Evolutionary conservation across 768 basidiomycete species (phyloP).

Genomic region (Kwoniella heveanensis): DNA sequence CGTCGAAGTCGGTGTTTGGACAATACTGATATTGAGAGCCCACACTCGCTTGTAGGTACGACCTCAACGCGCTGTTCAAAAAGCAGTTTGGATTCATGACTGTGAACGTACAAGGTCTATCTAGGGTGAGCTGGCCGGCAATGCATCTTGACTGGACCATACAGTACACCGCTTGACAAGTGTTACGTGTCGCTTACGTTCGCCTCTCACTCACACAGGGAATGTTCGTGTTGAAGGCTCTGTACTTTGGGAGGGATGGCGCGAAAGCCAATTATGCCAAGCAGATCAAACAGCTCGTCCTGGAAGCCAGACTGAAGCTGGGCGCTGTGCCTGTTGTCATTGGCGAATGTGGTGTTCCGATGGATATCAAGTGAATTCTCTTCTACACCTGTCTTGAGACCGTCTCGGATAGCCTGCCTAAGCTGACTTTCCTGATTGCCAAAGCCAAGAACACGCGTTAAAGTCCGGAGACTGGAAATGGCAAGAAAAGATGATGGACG

Average conservation of each 20-base stretch:
- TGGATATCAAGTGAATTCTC: constrained; percentile 86
- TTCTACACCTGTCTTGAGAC: neutral
- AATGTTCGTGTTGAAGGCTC: constrained; percentile 74
- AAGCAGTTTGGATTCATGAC: constrained; percentile 83
- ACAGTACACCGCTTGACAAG: no score
- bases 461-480: constrained; percentile 70
- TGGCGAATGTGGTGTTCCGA: constrained; percentile 92
- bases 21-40: no score
- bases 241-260: constrained; percentile 85
- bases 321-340: constrained; percentile 83
- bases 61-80: constrained; percentile 80
- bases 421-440: constrained; percentile 6
- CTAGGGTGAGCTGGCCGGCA: constrained; percentile 71
- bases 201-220: no score
- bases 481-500: constrained; percentile 94
- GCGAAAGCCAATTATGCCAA: constrained; percentile 77
- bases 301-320: constrained; percentile 67
- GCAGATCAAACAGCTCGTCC: constrained; percentile 78
- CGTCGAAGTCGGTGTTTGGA: no score
- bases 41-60: constrained; percentile 67
- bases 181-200: no score
- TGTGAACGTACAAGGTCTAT: constrained; percentile 89
- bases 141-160: no score
- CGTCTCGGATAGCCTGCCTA: neutral
- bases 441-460: constrained; percentile 73